phyloP scores from a whole-genome alignment of 495 filamentous ascomycete genomes.

The Aspergillus haitiensis region DNA sequence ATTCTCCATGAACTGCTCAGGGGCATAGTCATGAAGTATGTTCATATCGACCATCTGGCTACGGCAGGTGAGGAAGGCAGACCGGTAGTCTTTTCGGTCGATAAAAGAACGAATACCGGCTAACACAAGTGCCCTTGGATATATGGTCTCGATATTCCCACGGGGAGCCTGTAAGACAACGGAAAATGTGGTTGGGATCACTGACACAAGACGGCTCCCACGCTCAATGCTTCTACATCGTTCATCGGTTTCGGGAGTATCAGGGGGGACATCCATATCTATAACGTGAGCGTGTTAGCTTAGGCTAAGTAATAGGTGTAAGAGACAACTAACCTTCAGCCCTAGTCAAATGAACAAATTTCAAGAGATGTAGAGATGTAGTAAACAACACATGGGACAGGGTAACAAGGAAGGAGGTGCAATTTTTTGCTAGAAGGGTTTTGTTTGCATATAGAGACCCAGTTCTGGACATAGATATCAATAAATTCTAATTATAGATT shows the following conservation, averaged over 20 bases:
- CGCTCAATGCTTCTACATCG: conserved; percentile 90
- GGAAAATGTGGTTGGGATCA: conserved; percentile 81
- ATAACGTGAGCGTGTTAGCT: conserved; percentile 17
- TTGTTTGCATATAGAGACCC: conserved; percentile 80
- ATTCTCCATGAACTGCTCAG: conserved; percentile 75
- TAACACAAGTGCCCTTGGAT: conserved; percentile 86
- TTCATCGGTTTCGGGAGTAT: conserved; percentile 90
- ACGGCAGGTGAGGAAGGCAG: conserved; percentile 82
- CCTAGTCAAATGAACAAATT: conserved; percentile 80
- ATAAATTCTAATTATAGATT: conserved; percentile 33
- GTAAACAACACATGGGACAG: conserved; percentile 85
- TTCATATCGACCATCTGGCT: conserved; percentile 97
- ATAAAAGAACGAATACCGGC: conserved; percentile 82
- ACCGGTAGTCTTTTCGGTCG: conserved; percentile 73
- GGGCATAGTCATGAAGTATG: conserved; percentile 90
- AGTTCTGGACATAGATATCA: conserved; percentile 60
- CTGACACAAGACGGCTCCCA: conserved; percentile 81
- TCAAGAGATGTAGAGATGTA: conserved; percentile 84
- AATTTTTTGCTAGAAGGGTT: conserved; percentile 71
- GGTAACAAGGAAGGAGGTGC: conserved; percentile 86
- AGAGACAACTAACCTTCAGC: conserved; percentile 56
- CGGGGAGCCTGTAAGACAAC: conserved; percentile 89
- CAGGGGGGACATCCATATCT: conserved; percentile 79
- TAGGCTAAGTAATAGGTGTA: background rate
- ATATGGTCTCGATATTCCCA: conserved; percentile 95